Evolutionary conservation across 805 yeast species (phyloP).

Genomic region (Lachancea lanzarotensis): DNA sequence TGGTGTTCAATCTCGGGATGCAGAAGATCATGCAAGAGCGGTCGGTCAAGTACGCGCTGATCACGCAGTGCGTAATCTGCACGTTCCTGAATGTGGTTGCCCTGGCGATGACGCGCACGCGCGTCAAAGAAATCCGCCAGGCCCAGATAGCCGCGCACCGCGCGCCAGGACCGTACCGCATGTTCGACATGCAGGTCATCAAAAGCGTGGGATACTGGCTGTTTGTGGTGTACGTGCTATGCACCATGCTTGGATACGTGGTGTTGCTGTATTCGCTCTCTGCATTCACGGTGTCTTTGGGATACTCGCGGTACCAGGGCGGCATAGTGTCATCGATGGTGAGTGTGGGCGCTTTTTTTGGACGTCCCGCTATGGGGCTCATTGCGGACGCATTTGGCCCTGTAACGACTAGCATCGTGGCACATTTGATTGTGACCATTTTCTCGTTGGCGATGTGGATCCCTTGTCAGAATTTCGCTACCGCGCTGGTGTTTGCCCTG

Average conservation of each 20-base stretch:
- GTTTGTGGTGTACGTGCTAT: conserved; percentile 36
- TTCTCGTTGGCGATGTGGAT: conserved; percentile 48
- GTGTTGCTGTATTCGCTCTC: conserved; percentile 52
- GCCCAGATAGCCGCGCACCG: background rate
- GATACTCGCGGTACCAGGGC: conserved; percentile 49
- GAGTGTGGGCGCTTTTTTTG: conserved; percentile 48
- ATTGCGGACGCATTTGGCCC: conserved; percentile 48
- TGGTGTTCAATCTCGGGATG: conserved; percentile 35
- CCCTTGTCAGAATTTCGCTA: conserved; percentile 51
- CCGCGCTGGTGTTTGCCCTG: conserved; percentile 46
- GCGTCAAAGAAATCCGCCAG: conserved; percentile 20
- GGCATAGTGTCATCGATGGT: conserved; percentile 55
- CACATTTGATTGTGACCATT: conserved; percentile 36
- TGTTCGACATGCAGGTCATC: conserved; percentile 40
- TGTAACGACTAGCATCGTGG: conserved; percentile 38
- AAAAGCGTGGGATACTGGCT: conserved; percentile 39
- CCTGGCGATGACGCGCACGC: conserved; percentile 31
- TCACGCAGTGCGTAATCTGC: conserved; percentile 33
- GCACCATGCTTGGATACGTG: conserved; percentile 56
- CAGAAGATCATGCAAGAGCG: conserved; percentile 30
- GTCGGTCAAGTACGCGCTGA: conserved; percentile 31
- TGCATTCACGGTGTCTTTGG: conserved; percentile 53
- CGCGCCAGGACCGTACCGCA: conserved; percentile 26
- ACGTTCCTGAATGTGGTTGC: conserved; percentile 29
- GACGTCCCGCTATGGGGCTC: conserved; percentile 51